These are phyloP conservation scores for Protomyces inouyei DNA, from an alignment of 1,139 yeast genomes.

Conservation along the genomic window DNA sequence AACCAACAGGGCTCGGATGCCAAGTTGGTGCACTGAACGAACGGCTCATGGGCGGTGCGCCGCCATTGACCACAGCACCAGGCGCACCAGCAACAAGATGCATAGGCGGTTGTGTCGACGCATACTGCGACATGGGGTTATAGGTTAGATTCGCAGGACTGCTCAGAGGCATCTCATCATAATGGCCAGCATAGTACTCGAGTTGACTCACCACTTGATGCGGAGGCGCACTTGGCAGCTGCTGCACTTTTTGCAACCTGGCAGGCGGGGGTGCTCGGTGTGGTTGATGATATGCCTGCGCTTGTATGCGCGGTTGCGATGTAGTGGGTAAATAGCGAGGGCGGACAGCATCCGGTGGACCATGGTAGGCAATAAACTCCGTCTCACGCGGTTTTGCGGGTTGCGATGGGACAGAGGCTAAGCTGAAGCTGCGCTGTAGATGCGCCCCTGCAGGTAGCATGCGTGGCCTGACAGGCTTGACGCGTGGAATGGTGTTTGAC, in stretches of 20 bases:
- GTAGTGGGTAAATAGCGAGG: not conserved
- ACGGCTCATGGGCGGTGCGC: constrained; percentile 11
- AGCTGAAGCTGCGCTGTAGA: constrained; percentile 18
- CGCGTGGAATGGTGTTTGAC: constrained; percentile 11
- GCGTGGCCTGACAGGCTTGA: constrained; percentile 5
- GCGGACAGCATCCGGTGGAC: not conserved
- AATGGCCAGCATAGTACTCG: not conserved
- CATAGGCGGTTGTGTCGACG: not conserved
- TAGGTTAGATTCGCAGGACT: not conserved
- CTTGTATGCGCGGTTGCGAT: not conserved
- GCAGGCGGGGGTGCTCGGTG: not conserved
- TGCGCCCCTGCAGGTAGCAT: not conserved
- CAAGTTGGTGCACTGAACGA: constrained; percentile 20
- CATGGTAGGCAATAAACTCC: not conserved
- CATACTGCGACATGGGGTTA: not conserved
- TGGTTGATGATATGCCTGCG: not conserved
- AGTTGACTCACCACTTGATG: not conserved
- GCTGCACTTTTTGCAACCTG: not conserved
- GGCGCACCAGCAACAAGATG: not conserved
- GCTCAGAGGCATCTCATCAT: not conserved
- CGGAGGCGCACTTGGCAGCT: not conserved
- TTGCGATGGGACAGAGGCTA: constrained; percentile 16
- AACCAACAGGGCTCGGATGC: constrained; percentile 6
- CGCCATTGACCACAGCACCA: not conserved
- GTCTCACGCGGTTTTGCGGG: not conserved